A percentile compares a stretch with the other conserved stretches of the same genome.
phyloP scores from a whole-genome alignment of 352 stramenopile species.

The Phytophthora sojae region DNA sequence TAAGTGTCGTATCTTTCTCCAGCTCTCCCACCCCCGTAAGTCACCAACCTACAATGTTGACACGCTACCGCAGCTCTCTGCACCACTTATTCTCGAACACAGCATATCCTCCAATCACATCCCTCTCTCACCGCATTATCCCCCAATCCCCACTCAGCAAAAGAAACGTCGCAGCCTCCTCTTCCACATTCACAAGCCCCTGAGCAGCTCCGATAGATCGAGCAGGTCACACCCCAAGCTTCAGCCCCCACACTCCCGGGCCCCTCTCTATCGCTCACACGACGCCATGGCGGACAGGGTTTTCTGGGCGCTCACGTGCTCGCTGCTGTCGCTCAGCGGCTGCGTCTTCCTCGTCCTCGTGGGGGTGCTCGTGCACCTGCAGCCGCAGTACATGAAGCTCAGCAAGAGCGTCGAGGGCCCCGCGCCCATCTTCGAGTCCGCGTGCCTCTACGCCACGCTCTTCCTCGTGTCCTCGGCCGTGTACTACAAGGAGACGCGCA shows the following conservation, averaged over 20 bases:
- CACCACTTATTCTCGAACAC: slow-evolving; percentile 4
- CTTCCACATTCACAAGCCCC: slow-evolving; percentile 39
- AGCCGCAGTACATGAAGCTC: slow-evolving; percentile 89
- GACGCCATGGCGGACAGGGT: not conserved
- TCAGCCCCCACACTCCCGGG: slow-evolving; percentile 7
- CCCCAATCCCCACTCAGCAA: not conserved
- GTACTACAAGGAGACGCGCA: slow-evolving; percentile 78
- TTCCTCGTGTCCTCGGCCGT: slow-evolving; percentile 75
- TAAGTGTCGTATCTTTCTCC: slow-evolving; percentile 23
- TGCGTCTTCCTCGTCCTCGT: slow-evolving; percentile 80
- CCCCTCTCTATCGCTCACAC: not conserved
- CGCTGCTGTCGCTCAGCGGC: slow-evolving; percentile 74
- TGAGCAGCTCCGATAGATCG: slow-evolving; percentile 5
- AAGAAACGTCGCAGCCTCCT: slow-evolving; percentile 36
- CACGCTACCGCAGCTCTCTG: not conserved
- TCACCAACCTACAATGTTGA: not conserved
- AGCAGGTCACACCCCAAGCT: slow-evolving; percentile 10
- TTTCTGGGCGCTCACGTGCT: slow-evolving; percentile 67
- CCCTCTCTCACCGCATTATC: not conserved
- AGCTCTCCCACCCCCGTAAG: slow-evolving; percentile 17
- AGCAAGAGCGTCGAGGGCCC: slow-evolving; percentile 72
- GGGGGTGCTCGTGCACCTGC: slow-evolving; percentile 72
- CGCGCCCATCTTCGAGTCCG: slow-evolving; percentile 75
- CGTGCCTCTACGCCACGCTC: slow-evolving; percentile 71
- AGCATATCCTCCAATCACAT: slow-evolving; percentile 12